A percentile compares a stretch with the other conserved stretches of the same genome.
Evolutionary conservation across 768 basidiomycete species (phyloP).

Genomic region (Crepidotus variabilis): DNA sequence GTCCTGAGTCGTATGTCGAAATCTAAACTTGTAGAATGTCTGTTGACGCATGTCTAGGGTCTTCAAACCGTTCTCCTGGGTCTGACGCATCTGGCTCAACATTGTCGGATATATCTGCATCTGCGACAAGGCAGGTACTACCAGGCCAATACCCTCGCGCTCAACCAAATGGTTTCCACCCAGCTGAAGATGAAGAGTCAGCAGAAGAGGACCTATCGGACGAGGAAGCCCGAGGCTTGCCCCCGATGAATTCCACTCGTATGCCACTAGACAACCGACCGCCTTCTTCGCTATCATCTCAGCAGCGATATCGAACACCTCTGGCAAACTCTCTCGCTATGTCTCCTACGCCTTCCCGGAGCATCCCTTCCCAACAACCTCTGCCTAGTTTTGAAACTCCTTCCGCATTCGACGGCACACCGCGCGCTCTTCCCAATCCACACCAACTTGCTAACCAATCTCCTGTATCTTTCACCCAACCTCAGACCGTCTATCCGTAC

Average conservation of each 20-base stretch:
- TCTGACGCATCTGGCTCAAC: conserved; percentile 69
- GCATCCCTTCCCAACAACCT: conserved; percentile 66
- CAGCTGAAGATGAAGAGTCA: conserved; percentile 29
- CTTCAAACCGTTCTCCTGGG: conserved; percentile 43
- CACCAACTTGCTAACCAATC: conserved; percentile 32
- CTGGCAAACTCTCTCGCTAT: conserved; percentile 57
- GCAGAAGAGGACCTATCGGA: conserved; percentile 47
- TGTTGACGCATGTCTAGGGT: conserved; percentile 24
- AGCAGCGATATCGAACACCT: conserved; percentile 71
- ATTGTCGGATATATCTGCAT: conserved; percentile 40
- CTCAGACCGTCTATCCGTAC: conserved; percentile 35
- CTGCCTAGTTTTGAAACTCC: conserved; percentile 66
- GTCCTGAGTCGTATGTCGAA: conserved; percentile 56
- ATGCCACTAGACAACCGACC: conserved; percentile 50
- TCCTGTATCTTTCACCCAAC: conserved; percentile 34
- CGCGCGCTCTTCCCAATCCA: conserved; percentile 32
- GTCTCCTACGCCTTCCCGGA: conserved; percentile 42
- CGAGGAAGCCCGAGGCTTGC: conserved; percentile 44
- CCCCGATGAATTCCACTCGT: conserved; percentile 23
- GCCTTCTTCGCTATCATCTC: conserved; percentile 73
- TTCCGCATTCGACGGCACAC: conserved; percentile 60
- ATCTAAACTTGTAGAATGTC: neutral
- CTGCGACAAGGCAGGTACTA: conserved; percentile 3
- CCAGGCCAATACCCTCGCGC: neutral
- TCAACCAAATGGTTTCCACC: conserved; percentile 6